phyloP scores from a whole-genome alignment of 1,284 basidiomycete species.

The Heimioporus punctisporus region DNA sequence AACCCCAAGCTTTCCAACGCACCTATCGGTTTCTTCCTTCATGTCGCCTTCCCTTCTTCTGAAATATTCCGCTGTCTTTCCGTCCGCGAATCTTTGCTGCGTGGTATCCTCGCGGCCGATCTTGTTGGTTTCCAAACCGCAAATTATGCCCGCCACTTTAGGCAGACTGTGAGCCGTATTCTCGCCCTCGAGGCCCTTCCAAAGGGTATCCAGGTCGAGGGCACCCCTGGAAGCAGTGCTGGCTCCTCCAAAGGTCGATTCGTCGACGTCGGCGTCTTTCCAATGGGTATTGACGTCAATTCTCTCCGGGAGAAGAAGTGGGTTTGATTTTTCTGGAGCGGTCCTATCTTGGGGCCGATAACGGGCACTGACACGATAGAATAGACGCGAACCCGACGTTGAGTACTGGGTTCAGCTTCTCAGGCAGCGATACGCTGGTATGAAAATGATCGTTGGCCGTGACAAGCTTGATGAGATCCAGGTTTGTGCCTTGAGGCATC shows the following conservation, averaged over 20 bases:
- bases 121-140: slow-evolving; percentile 87
- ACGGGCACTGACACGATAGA: slow-evolving; percentile 13
- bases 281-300: slow-evolving; percentile 88
- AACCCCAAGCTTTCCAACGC: slow-evolving; percentile 53
- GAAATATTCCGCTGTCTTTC: slow-evolving; percentile 89
- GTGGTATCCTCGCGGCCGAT: slow-evolving; percentile 77
- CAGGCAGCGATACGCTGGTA: slow-evolving; percentile 78
- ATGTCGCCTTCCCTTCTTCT: slow-evolving; percentile 87
- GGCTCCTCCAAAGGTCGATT: slow-evolving; percentile 47
- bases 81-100: slow-evolving; percentile 64
- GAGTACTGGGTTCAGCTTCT: slow-evolving; percentile 80
- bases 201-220: slow-evolving; percentile 73
- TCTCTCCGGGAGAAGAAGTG: slow-evolving; percentile 71
- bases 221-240: slow-evolving; percentile 18
- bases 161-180: slow-evolving; percentile 85
- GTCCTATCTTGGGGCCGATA: neutral
- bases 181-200: slow-evolving; percentile 82
- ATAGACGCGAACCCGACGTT: slow-evolving; percentile 77
- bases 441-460: slow-evolving; percentile 85
- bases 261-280: slow-evolving; percentile 86
- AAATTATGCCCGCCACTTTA: slow-evolving; percentile 77
- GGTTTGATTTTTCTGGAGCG: slow-evolving; percentile 22
- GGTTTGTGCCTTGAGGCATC: slow-evolving; percentile 31
- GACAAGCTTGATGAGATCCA: slow-evolving; percentile 91
- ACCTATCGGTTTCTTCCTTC: slow-evolving; percentile 88